phyloP scores from a whole-genome alignment of 208 protist species.

The Porcisia deanei region DNA sequence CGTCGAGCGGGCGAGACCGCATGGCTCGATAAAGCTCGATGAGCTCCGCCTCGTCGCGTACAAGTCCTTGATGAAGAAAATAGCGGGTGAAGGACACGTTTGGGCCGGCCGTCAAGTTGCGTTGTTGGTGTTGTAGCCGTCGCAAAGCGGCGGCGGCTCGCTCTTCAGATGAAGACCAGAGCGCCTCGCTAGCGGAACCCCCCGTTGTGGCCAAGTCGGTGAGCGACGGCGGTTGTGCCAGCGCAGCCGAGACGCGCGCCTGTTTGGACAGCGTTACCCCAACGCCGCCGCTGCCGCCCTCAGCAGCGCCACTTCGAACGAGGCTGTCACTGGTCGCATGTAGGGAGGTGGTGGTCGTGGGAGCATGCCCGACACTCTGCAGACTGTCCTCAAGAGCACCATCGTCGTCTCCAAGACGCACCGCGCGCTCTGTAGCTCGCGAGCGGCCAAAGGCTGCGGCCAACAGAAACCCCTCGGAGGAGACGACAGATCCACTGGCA shows the following conservation, averaged over 20 bases:
- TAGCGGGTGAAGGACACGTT: conserved; percentile 83
- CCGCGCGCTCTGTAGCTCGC: conserved; percentile 11
- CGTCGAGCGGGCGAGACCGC: conserved; percentile 43
- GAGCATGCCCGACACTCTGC: background rate
- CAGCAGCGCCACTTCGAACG: background rate
- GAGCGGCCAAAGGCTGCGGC: conserved; percentile 25
- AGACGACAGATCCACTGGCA: conserved; percentile 11
- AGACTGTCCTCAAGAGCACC: background rate
- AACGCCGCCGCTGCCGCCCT: background rate
- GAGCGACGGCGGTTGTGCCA: conserved; percentile 25
- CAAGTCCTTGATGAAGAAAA: conserved; percentile 73
- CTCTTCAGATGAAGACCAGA: conserved; percentile 20
- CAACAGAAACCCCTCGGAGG: conserved; percentile 23
- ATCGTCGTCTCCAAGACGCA: conserved; percentile 20
- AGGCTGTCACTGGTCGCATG: background rate
- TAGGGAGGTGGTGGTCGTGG: background rate
- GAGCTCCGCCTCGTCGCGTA: conserved; percentile 62
- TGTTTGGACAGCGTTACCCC: background rate
- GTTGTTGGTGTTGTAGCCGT: conserved; percentile 40
- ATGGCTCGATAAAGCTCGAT: conserved; percentile 62
- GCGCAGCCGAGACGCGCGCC: conserved; percentile 16
- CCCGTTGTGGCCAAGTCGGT: conserved; percentile 13
- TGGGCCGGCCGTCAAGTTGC: conserved; percentile 42
- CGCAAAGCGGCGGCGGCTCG: conserved; percentile 33
- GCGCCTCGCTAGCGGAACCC: conserved; percentile 8